Conservation (phyloP, 176 grass and related monocot genomes). For the Triticum monococcum region DNA sequence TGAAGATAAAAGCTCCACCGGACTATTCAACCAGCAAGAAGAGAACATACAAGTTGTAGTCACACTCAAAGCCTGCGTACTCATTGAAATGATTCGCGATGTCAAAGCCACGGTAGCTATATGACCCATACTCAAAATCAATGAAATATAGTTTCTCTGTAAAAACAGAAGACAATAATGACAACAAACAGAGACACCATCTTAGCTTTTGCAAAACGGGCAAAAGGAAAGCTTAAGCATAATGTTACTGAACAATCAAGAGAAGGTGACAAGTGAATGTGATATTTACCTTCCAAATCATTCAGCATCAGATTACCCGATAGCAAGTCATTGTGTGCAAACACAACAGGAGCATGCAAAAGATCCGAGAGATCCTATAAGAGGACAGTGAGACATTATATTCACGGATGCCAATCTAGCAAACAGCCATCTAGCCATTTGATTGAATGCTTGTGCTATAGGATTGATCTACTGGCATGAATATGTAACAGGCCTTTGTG, state of each 20-base stretch:
- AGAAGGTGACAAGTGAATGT: not conserved
- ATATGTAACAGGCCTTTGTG: not conserved
- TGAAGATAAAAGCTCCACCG: not conserved
- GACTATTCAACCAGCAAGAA: not conserved
- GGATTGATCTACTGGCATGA: not conserved
- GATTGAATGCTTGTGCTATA: constrained; percentile 11
- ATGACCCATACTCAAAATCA: constrained; percentile 98
- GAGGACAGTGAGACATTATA: constrained; percentile 4
- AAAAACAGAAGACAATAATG: constrained; percentile 9
- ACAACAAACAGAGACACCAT: not conserved
- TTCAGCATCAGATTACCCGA: constrained; percentile 97
- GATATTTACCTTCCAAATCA: constrained; percentile 71
- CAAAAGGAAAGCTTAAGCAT: not conserved
- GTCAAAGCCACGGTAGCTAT: constrained; percentile 90
- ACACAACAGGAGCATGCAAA: constrained; percentile 68
- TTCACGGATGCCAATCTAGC: not conserved
- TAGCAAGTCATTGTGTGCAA: constrained; percentile 95
- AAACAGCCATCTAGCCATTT: not conserved
- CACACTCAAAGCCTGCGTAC: constrained; percentile 92
- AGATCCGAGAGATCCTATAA: constrained; percentile 73
- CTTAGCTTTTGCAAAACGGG: not conserved
- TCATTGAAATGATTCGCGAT: constrained; percentile 99
- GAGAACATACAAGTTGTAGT: constrained; percentile 76
- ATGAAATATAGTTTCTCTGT: constrained; percentile 95
- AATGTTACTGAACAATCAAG: not conserved